A percentile compares a stretch with the other conserved stretches of the same genome.
phyloP scores from a whole-genome alignment of 306 rosid species.

The Prosopis cineraria region DNA sequence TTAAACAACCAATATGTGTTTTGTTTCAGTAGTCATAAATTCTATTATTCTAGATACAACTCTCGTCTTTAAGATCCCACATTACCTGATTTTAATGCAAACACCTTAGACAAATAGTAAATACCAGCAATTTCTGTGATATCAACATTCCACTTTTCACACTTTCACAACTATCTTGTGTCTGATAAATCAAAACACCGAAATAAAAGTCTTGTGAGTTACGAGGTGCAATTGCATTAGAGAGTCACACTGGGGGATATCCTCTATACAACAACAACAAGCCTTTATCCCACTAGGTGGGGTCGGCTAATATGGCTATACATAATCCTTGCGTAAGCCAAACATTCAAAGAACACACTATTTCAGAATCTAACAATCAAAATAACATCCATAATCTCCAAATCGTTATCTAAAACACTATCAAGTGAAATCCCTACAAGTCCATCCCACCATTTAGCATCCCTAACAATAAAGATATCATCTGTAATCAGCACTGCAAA shows the following conservation, averaged over 20 bases:
- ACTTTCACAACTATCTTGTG: slow-evolving; percentile 1
- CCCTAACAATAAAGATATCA: background rate
- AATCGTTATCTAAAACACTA: background rate
- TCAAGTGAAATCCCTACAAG: background rate
- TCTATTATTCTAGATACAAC: background rate
- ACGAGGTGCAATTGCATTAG: background rate
- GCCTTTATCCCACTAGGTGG: too few relatives aligned
- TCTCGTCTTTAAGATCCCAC: background rate
- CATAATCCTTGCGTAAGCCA: slow-evolving; percentile 3
- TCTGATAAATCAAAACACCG: slow-evolving; percentile 1
- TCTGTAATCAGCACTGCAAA: background rate
- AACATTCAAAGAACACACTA: background rate
- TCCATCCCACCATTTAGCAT: background rate
- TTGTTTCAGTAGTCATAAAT: slow-evolving; percentile 1
- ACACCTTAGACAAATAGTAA: slow-evolving; percentile 2
- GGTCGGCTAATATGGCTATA: too few relatives aligned
- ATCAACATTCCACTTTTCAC: slow-evolving; percentile 9
- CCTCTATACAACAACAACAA: too few relatives aligned
- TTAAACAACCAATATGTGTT: background rate
- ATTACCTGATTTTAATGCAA: slow-evolving; percentile 15
- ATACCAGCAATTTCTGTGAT: background rate
- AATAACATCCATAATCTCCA: background rate
- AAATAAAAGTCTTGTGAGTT: background rate
- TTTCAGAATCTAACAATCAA: background rate
- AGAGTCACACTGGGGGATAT: background rate